Conservation (phyloP, 2,329 filamentous ascomycete genomes). For the Ophiostoma tasmaniense region DNA sequence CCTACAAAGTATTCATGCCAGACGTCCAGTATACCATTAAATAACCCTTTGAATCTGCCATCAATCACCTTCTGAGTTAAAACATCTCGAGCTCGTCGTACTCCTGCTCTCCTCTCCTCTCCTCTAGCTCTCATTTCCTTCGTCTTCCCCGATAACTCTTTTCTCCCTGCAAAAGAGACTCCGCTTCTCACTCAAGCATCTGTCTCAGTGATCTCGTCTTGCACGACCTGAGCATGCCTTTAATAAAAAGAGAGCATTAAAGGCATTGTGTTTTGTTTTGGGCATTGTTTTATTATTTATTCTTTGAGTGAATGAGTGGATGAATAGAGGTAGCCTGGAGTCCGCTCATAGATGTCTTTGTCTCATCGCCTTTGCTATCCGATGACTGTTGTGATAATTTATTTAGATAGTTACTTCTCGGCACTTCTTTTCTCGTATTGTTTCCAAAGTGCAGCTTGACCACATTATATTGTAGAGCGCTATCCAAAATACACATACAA, state of each 20-base stretch:
- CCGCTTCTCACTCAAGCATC: background rate
- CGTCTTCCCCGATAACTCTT: background rate
- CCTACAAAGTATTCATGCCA: too few relatives aligned
- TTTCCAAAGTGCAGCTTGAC: background rate
- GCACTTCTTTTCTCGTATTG: background rate
- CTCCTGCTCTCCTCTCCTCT: background rate
- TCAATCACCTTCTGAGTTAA: too few relatives aligned
- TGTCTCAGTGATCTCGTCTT: background rate
- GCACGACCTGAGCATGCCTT: background rate
- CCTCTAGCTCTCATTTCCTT: background rate
- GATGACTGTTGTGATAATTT: too few relatives aligned
- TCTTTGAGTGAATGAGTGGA: background rate
- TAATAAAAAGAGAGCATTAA: background rate
- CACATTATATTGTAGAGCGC: background rate
- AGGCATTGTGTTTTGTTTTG: too few relatives aligned
- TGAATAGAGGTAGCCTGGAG: background rate
- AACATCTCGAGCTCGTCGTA: background rate
- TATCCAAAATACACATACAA: background rate
- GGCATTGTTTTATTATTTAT: too few relatives aligned
- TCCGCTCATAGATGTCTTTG: background rate
- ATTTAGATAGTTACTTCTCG: background rate
- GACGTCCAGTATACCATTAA: too few relatives aligned
- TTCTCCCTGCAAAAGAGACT: background rate
- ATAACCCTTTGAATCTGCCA: too few relatives aligned
- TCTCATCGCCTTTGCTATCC: too few relatives aligned